phyloP scores from a whole-genome alignment of 177 flowering plant species.

The Vitis hybrid region DNA sequence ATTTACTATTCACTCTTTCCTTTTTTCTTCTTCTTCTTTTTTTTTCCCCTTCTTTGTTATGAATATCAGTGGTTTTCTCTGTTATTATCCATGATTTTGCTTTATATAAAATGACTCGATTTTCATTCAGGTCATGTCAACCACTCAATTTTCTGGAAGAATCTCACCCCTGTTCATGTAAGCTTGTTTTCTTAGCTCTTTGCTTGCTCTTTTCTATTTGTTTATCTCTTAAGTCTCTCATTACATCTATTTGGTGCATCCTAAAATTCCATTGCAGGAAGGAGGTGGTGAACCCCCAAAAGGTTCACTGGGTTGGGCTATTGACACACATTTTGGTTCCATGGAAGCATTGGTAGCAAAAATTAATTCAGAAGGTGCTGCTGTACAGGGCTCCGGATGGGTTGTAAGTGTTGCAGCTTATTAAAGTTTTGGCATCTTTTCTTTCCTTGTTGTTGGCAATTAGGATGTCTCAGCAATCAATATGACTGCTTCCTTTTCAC shows the following conservation, averaged over 20 bases:
- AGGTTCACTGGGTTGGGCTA: slow-evolving; percentile 72
- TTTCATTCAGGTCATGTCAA: slow-evolving; percentile 76
- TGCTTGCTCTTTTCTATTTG: background rate
- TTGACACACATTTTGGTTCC: slow-evolving; percentile 84
- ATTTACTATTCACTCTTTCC: background rate
- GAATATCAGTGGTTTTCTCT: background rate
- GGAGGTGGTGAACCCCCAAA: slow-evolving; percentile 96
- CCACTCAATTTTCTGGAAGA: slow-evolving; percentile 97
- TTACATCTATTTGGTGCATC: background rate
- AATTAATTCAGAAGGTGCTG: slow-evolving; percentile 91
- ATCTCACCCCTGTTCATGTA: slow-evolving; percentile 69
- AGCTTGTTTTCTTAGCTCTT: slow-evolving; percentile 19
- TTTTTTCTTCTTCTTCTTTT: background rate
- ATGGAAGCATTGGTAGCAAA: slow-evolving; percentile 62
- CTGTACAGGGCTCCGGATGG: slow-evolving; percentile 99
- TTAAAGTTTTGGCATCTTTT: background rate
- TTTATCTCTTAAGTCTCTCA: background rate
- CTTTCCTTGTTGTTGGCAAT: background rate
- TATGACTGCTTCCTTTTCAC: background rate
- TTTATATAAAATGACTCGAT: background rate
- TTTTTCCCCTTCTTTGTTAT: background rate
- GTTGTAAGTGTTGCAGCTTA: slow-evolving; percentile 60
- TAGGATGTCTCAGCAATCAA: background rate
- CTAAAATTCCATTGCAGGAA: slow-evolving; percentile 47
- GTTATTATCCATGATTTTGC: background rate